A percentile compares a stretch with the other conserved stretches of the same genome.
Conservation (phyloP, 2,329 filamentous ascomycete species). For the Penicillium sp. region DNA sequence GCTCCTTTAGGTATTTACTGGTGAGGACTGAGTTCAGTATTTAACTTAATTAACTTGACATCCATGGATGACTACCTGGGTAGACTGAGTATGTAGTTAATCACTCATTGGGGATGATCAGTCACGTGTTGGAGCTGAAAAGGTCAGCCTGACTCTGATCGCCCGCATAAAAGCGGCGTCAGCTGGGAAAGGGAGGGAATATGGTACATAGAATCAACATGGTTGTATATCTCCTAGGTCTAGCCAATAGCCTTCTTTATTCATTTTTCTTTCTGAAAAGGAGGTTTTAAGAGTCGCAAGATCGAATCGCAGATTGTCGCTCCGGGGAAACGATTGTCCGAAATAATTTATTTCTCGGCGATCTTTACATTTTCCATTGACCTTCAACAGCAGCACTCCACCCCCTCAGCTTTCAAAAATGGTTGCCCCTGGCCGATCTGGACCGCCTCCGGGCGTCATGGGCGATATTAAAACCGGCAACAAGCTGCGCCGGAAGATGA, state of each 20-base stretch:
- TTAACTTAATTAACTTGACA: too few relatives aligned
- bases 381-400: conserved; percentile 4
- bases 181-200: too few relatives aligned
- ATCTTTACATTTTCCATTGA: conserved; percentile 9
- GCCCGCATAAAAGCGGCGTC: too few relatives aligned
- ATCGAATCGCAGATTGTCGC: conserved; percentile 15
- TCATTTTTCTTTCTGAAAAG: conserved; percentile 10
- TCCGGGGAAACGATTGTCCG: conserved; percentile 30
- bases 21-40: too few relatives aligned
- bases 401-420: conserved; percentile 36
- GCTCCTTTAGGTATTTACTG: too few relatives aligned
- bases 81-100: too few relatives aligned
- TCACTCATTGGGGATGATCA: too few relatives aligned
- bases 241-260: not conserved
- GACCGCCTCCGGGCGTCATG: conserved; percentile 46
- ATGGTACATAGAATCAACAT: too few relatives aligned
- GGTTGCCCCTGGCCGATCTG: conserved; percentile 49
- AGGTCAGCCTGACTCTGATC: too few relatives aligned
- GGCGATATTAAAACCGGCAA: conserved; percentile 64
- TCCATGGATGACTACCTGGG: too few relatives aligned
- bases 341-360: conserved; percentile 32
- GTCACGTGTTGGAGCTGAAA: too few relatives aligned
- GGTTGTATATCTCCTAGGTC: too few relatives aligned
- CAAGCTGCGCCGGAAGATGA: conserved; percentile 74
- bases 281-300: conserved; percentile 12